Base-by-base conservation (phyloP, 1,284 basidiomycete species). In the Coniophora puteana region DNA sequence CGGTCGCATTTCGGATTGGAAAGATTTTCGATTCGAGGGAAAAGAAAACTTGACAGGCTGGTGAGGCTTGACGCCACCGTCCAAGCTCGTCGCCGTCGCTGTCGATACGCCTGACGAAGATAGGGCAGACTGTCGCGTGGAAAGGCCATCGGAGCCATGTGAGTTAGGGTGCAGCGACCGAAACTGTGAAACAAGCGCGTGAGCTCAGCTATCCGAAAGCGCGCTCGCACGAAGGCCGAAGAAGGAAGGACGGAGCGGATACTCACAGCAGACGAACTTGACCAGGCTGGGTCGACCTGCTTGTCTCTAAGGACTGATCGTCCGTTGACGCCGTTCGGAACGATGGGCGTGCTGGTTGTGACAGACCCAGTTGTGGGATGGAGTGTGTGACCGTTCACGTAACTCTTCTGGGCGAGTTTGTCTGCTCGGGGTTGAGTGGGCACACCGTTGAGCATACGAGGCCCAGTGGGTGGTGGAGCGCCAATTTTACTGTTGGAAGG, bases 31-130 rank as follows among this genome's bases (percentile, higher is more conserved):
- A 36, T 48, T 60, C 25, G 57, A 31, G 4, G 54, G 46, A 44
- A 62, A 61, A 31, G 57, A 55, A 39, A 62, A 50, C 57, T 58
- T 62, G 17, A 63, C 59, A 5, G 62, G 59, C 13, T 60, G 51
- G 31, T 50, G 50, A 4, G 49, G 50, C 36, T 36, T 29, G 13
- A 46, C 44, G 10, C 45, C 45, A 36, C 40, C 44, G n/a, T 23
- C 37, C 22, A 46, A 20, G 18, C 35, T 46, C 8, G 28, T 33
- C 13, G 38, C 20, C 24, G 29, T 30, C 23, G 31, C 40, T 8
- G 43, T 27, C n/a, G 34, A 45, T 5, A 28, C 34, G 8, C 31
- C 30, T 17, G 41, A 13, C 27, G 31, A 29, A 16, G 38, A 4
- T 36, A 43, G 8, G 37, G 25, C 11, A 21, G 14, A 8, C 25